Percentiles rank a stretch among this genome's conserved stretches.
Evolutionary conservation across 2,329 filamentous ascomycete genomes (phyloP).

Genomic region (Knufia fluminis): DNA sequence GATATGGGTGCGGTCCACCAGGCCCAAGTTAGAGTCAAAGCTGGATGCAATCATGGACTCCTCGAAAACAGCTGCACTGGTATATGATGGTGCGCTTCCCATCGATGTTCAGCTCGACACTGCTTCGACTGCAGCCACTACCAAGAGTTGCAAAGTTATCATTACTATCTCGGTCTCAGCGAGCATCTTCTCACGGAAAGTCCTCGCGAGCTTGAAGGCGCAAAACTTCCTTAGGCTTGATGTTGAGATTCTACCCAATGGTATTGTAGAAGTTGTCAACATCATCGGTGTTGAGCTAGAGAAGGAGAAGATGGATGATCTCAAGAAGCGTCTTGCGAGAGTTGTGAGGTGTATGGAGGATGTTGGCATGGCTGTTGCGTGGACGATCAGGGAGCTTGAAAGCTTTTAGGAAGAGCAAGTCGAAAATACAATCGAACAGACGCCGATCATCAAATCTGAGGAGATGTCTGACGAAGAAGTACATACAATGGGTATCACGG

Average conservation of each 20-base stretch:
- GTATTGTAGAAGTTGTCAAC: constrained; percentile 32
- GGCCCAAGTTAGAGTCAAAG: constrained; percentile 50
- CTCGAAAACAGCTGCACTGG: neutral
- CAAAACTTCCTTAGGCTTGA: constrained; percentile 13
- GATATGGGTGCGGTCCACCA: constrained; percentile 35
- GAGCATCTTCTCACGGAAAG: neutral
- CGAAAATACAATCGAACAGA: no score
- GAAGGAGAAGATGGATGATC: constrained; percentile 21
- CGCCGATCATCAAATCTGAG: no score
- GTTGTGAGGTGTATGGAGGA: constrained; percentile 38
- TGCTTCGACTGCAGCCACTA: constrained; percentile 12
- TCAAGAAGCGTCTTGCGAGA: constrained; percentile 30
- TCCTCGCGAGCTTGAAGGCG: constrained; percentile 1
- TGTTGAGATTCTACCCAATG: constrained; percentile 34
- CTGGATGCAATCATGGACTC: constrained; percentile 22
- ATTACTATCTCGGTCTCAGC: constrained; percentile 14
- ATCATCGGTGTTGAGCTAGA: constrained; percentile 27
- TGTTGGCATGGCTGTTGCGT: constrained; percentile 36
- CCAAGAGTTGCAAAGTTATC: constrained; percentile 15
- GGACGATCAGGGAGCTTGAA: constrained; percentile 25
- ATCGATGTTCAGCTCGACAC: constrained; percentile 20
- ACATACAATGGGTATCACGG: no score
- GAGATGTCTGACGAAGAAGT: no score
- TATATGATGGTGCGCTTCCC: constrained; percentile 9
- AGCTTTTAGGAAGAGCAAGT: neutral